Percentiles rank a stretch among this genome's conserved stretches.
Conservation (phyloP, 1,284 basidiomycete species). For the Marasmius fiardii region DNA sequence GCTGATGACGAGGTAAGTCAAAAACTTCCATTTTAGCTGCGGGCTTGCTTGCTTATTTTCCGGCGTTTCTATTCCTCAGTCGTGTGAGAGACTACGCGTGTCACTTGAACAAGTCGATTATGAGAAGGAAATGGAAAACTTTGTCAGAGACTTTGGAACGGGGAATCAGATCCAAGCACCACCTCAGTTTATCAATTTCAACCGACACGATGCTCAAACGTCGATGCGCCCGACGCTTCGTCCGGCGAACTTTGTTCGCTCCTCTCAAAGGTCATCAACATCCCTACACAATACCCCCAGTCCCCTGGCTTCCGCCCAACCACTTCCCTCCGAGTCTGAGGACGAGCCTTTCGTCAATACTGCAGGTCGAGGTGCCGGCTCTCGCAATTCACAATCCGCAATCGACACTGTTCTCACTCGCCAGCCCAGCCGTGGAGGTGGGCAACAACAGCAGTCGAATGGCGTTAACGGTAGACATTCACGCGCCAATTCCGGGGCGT, state of each 20-base stretch:
- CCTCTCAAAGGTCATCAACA: constrained; percentile 41
- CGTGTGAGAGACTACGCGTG: constrained; percentile 84
- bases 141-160: constrained; percentile 83
- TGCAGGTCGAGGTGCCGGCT: constrained; percentile 63
- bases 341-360: constrained; percentile 48
- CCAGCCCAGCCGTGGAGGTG: constrained; percentile 24
- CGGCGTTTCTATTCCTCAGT: constrained; percentile 50
- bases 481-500: neutral
- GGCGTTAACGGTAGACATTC: constrained; percentile 6
- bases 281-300: neutral
- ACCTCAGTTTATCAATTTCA: constrained; percentile 79
- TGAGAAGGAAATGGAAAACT: constrained; percentile 80
- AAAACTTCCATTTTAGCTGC: neutral
- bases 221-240: constrained; percentile 50
- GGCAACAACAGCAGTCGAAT: constrained; percentile 7
- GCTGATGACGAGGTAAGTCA: constrained; percentile 87
- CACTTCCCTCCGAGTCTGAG: constrained; percentile 5
- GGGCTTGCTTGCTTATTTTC: constrained; percentile 2
- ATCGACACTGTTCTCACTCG: constrained; percentile 22
- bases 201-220: constrained; percentile 57
- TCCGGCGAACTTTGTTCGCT: constrained; percentile 56
- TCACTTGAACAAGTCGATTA: constrained; percentile 82
- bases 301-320: constrained; percentile 6
- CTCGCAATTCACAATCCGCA: constrained; percentile 28
- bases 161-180: constrained; percentile 83